Evolutionary conservation across 768 basidiomycete species (phyloP).

Genomic region (Galerina sulciceps): DNA sequence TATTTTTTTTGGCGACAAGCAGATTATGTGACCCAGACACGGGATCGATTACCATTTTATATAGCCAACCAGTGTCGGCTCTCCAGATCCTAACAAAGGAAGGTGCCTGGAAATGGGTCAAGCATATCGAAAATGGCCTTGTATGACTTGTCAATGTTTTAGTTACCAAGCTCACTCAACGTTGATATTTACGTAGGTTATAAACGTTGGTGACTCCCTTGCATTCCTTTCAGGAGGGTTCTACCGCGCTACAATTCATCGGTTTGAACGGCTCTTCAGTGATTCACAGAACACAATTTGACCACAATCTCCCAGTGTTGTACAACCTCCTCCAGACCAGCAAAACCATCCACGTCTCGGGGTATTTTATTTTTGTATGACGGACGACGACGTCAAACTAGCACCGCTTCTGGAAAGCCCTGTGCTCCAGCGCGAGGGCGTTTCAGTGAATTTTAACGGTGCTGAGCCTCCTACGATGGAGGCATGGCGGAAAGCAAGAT

Average conservation of each 20-base stretch:
- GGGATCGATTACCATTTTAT: slow-evolving; percentile 59
- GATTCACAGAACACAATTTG: background rate
- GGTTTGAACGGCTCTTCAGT: slow-evolving; percentile 17
- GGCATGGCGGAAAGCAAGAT: slow-evolving; percentile 55
- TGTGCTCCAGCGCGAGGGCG: slow-evolving; percentile 48
- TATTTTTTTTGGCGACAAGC: background rate
- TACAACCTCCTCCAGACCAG: slow-evolving; percentile 62
- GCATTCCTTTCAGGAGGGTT: slow-evolving; percentile 65
- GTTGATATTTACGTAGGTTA: slow-evolving; percentile 39
- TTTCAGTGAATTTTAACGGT: slow-evolving; percentile 40
- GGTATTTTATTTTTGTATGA: slow-evolving; percentile 59
- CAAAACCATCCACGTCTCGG: slow-evolving; percentile 53
- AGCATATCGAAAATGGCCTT: slow-evolving; percentile 60
- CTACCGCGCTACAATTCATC: slow-evolving; percentile 62
- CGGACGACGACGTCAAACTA: slow-evolving; percentile 53
- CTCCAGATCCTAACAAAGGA: slow-evolving; percentile 60
- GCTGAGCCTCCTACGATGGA: slow-evolving; percentile 53
- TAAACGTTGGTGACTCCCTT: slow-evolving; percentile 64
- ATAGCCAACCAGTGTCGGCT: slow-evolving; percentile 63
- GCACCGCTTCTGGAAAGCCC: slow-evolving; percentile 50
- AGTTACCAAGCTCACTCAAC: background rate
- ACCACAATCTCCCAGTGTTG: slow-evolving; percentile 38
- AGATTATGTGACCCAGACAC: slow-evolving; percentile 38
- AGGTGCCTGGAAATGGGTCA: slow-evolving; percentile 61
- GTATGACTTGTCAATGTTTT: slow-evolving; percentile 29